Evolutionary conservation across 169 alveolate species (phyloP), one percentile per base, ranked within the genome.

Genomic region (Fabrea salina): DNA sequence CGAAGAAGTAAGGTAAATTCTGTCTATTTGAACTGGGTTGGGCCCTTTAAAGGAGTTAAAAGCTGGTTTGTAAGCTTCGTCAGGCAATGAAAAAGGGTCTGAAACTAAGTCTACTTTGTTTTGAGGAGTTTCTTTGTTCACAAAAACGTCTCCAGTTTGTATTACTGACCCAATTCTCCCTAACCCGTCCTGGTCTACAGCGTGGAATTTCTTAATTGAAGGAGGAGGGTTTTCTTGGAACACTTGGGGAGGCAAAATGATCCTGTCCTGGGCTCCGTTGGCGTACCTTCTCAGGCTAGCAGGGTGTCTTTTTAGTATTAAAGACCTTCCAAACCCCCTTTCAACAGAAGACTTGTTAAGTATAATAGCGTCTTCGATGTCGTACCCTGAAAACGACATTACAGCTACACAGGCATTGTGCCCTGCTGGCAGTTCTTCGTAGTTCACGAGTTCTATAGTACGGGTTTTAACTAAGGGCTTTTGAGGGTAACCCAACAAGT

Each of bases 351-450:
- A 97, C 68, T 95, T 95, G 89, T 99, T 99, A 93, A 98, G 83
- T 41, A 99, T 96, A 16, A 97, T 86, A 13, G 99, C 99, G 82
- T 99, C 99, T 91, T 99, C 99, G 44, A 98, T 98, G 90, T 99
- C 99, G 81, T 99, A 98, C 0, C 99, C 99, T 53, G 99, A 95
- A 93, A 93, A 98, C 86, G 99, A 95, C 99, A 99, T 98, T 37
- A 98, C 99, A 19, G 99, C 99, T 40, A 99, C 99, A 22, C 97
- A 91, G 1, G 99, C 99, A 86, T 98, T 98, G 82, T 97, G 99
- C 5, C 99, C 99, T 3, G 99, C 99, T 0, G 99, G 99, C 25
- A 99, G 91, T 77, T 97, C 94, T 40, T 97, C 99, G 85, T 96
- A 97, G 83, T 97, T 95, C 43, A 96, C 93, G 82, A 98, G 91